Evolutionary conservation across 176 grass and related monocot species (phyloP).

Genomic region (Pontederia paniculata): DNA sequence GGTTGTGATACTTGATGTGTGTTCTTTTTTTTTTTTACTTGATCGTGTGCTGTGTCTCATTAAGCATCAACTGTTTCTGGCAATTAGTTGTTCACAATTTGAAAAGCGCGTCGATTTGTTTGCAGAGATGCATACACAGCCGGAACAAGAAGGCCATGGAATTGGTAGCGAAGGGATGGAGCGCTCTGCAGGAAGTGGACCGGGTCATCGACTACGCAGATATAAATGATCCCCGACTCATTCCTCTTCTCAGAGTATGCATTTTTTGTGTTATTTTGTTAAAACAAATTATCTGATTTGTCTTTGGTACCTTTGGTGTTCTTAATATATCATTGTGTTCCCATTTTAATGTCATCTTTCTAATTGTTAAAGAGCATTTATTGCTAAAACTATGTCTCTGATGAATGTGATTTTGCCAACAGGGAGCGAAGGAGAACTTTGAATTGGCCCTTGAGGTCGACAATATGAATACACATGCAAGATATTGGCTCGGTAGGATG

Average conservation of each 20-base stretch:
- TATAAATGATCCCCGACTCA: slow-evolving; percentile 61
- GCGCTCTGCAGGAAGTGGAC: slow-evolving; percentile 86
- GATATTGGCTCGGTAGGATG: slow-evolving; percentile 82
- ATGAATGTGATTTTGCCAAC: slow-evolving; percentile 3
- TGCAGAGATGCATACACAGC: slow-evolving; percentile 64
- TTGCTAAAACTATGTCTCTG: not conserved
- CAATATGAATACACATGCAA: slow-evolving; percentile 76
- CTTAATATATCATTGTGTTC: not conserved
- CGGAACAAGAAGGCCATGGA: slow-evolving; percentile 96
- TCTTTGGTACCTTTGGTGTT: not conserved
- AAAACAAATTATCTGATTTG: not conserved
- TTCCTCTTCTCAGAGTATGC: slow-evolving; percentile 67
- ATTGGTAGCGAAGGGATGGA: slow-evolving; percentile 76
- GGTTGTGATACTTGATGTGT: too few relatives aligned
- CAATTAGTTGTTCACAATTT: too few relatives aligned
- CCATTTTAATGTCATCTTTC: not conserved
- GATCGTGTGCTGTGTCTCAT: too few relatives aligned
- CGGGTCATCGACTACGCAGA: slow-evolving; percentile 82
- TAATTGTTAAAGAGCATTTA: not conserved
- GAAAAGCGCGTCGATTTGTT: not conserved
- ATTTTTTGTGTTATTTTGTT: not conserved
- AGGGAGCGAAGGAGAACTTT: slow-evolving; percentile 88
- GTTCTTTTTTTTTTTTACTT: too few relatives aligned
- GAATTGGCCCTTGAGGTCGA: slow-evolving; percentile 80
- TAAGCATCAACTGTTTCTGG: too few relatives aligned